Base-by-base conservation (phyloP, 2,329 filamentous ascomycete genomes). In the Elsinoe necatrix region DNA sequence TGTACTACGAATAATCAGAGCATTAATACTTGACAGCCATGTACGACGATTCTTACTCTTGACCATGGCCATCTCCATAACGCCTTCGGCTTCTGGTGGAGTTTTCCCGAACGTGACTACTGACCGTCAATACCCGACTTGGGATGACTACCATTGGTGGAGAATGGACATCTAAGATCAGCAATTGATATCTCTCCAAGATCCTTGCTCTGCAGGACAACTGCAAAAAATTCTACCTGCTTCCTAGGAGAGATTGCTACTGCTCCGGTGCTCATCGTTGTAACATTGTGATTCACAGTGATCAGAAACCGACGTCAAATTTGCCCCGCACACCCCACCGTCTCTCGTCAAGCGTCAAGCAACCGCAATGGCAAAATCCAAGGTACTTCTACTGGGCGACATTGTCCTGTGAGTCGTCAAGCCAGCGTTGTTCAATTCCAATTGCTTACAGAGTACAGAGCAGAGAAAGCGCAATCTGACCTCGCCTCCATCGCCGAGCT, bases 401-500 rank as follows among this genome's bases (percentile, higher is more conserved):
- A 81, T 88, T 60, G 77, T 80, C 57, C 80, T 84, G 84, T 86
- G 55, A 47, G 57, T 39, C 20, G 31, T 23, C 27, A 29, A 4
- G 9, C 9, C 9, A 29, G 27, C 9, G 4, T 4, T 29, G 27
- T 4, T 29, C 4, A 4, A 29, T 9, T 4, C 4, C 12, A 14
- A 55, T 29, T 18, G 11, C 23, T 55, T 9, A 55, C 20, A 25
- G 16, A 7, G 18, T 2, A 35, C 67, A 87, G 84, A 66, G 87
- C 87, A 39, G 76, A 83, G 59, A 73, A 80, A 39, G 74, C 80
- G 58, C 90, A 84, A 83, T 67, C 78, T n/a, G 69, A 77, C 4
- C 76, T 93, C 56, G 71, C 74, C 54, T 69, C 77, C 20, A 69
- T 87, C 18, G 85, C 84, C 41, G 81, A 88, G n/a, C 70, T 91